A percentile compares a stretch with the other conserved stretches of the same genome.
Evolutionary conservation across 2,329 filamentous ascomycete species (phyloP).

Genomic region (Calonectria fujianensis): DNA sequence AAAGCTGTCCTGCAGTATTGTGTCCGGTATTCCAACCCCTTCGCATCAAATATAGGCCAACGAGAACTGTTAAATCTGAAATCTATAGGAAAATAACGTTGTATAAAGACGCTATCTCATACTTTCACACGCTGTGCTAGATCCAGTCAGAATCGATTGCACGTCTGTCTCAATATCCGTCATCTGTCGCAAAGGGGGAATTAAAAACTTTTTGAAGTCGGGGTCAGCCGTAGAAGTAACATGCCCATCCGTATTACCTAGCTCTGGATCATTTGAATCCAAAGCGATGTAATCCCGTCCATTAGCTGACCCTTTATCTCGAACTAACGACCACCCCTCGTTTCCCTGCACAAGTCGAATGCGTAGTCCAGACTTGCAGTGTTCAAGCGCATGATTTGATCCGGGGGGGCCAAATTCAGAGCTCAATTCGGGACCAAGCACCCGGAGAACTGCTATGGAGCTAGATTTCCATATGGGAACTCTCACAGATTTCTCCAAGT

Average conservation of each 20-base stretch:
- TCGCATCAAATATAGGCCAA: background rate
- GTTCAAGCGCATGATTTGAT: background rate
- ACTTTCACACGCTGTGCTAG: background rate
- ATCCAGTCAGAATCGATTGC: background rate
- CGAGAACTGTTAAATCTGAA: background rate
- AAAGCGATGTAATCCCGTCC: background rate
- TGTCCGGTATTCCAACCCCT: background rate
- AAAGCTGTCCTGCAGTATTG: background rate
- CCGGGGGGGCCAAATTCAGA: background rate
- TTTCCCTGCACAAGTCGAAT: background rate
- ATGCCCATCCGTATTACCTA: background rate
- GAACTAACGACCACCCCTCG: background rate
- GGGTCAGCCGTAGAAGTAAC: background rate
- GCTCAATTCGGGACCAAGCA: background rate
- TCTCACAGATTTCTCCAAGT: background rate
- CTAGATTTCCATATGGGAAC: background rate
- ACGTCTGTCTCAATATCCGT: background rate
- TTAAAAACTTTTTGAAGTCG: background rate
- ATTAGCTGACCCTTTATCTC: background rate
- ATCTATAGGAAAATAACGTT: background rate
- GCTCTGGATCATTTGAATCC: background rate
- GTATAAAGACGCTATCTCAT: background rate
- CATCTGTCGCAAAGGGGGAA: background rate
- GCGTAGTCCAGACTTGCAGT: background rate
- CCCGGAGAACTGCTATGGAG: background rate